Conservation (phyloP, 2,329 filamentous ascomycete genomes). For the Sporothrix dimorphospora region DNA sequence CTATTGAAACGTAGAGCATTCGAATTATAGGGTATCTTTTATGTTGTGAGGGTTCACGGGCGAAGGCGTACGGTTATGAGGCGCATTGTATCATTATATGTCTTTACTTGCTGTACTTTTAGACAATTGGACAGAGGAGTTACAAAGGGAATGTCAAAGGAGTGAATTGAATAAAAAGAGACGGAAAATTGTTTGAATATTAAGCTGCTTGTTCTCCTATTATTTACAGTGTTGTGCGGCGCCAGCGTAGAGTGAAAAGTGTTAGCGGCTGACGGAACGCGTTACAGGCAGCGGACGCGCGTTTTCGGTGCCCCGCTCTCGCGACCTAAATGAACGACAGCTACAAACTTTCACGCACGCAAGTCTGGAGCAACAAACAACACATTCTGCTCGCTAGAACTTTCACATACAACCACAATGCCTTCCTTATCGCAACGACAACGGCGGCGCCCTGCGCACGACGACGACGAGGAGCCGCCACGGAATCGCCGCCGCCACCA, state of each 20-base stretch:
- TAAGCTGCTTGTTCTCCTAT: no score
- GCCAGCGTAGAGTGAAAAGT: neutral
- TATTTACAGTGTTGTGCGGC: no score
- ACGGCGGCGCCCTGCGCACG: constrained; percentile 15
- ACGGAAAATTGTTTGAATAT: no score
- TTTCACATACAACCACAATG: constrained; percentile 20
- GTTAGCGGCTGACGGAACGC: constrained; percentile 3
- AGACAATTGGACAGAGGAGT: neutral
- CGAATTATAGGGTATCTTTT: neutral
- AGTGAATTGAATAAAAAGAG: neutral
- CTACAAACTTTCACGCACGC: neutral
- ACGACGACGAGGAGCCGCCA: constrained; percentile 27
- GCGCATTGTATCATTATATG: neutral
- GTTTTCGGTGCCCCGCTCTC: constrained; percentile 23
- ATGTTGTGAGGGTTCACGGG: neutral
- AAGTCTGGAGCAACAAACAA: neutral
- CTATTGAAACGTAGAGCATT: no score
- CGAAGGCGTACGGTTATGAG: neutral
- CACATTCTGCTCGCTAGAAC: neutral
- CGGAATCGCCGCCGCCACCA: constrained; percentile 16
- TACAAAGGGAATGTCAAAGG: neutral
- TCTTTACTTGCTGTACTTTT: neutral
- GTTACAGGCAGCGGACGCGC: constrained; percentile 2
- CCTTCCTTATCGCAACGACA: constrained; percentile 26
- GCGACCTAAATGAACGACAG: neutral